These are phyloP conservation scores for Dactylellina leptospora DNA, from an alignment of 2,329 filamentous ascomycete genomes.

Conservation along the genomic window DNA sequence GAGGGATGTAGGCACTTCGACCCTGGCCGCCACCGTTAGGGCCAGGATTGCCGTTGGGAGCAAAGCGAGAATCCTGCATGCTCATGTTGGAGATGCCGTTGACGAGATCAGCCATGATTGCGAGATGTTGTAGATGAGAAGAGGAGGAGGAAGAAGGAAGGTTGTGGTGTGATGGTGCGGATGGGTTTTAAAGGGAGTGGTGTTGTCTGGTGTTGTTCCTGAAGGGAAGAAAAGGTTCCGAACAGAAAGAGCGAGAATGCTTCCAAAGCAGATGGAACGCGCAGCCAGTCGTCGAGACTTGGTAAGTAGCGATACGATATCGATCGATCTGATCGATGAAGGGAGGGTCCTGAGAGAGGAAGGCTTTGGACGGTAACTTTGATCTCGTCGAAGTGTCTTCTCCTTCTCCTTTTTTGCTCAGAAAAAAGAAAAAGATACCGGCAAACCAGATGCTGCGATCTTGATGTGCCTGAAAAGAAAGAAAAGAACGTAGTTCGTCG, in stretches of 20 bases:
- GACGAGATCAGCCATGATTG: slow-evolving; percentile 79
- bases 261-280: slow-evolving; percentile 33
- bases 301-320: too few species aligned
- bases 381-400: slow-evolving; percentile 39
- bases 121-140: background rate
- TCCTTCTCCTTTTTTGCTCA: slow-evolving; percentile 4
- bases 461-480: slow-evolving; percentile 14
- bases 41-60: slow-evolving; percentile 31
- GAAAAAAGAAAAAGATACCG: slow-evolving; percentile 13
- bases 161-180: background rate
- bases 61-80: slow-evolving; percentile 62
- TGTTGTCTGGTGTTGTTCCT: slow-evolving; percentile 12
- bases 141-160: background rate
- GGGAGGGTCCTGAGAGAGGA: background rate
- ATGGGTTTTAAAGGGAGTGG: background rate
- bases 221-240: background rate
- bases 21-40: slow-evolving; percentile 60
- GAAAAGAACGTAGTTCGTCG: slow-evolving; percentile 13
- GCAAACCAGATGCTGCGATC: slow-evolving; percentile 37
- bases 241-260: slow-evolving; percentile 18
- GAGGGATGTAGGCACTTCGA: slow-evolving; percentile 75
- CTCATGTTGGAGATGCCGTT: slow-evolving; percentile 77
- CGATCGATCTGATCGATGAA: background rate
- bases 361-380: slow-evolving; percentile 42
- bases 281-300: slow-evolving; percentile 23